Evolutionary conservation across 305 asterid genomes (phyloP), one percentile per base, ranked within the genome.

Genomic region (Fraxinus floribunda): DNA sequence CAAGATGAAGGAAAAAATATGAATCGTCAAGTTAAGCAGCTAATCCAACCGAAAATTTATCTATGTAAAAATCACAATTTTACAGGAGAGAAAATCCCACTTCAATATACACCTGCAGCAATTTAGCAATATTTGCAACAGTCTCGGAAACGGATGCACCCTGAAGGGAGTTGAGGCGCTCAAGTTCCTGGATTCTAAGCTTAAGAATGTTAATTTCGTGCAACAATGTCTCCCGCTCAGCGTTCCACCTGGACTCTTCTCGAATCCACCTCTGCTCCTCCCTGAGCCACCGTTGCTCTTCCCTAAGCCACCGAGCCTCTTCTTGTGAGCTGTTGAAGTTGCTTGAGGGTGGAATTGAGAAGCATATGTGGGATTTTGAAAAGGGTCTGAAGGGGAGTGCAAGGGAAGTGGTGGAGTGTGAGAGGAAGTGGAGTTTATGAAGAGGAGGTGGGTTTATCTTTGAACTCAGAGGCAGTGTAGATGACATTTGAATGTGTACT

Each of bases 241-340:
- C 84, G 62, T 86, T 90, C 99, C 99, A 95, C 85, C 97, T 74
- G 8, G 85, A 71, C 88, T 95, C 97, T 86, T 93, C 95, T 84
- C 98, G 86, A 52, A 92, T 86, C 99, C 99, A 95, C 78, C 99
- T 89, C 66, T 90, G 94, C 88, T 95, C 99, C 75, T 95, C 98
- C 88, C 97, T 86, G 85, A 93, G 85, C 99, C 99, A 95, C 85
- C 97, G 89, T 62, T 90, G 90, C 88, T 94, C 98, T 81, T 94
- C 97, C 83, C 94, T 86, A 30, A 86, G 78, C 94, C 94, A 91
- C 26, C 89, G 91, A 1, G 87, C 84, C 75, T 91, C 94, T 24
- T 91, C 95, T 62, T 85, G 57, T 35, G 83, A 79, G 66, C 80
- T 78, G 15, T 89, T 83, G 76, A 75, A 82, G 64, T 77, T 88